phyloP scores from a whole-genome alignment of 768 basidiomycete genomes.

The Postia placenta region DNA sequence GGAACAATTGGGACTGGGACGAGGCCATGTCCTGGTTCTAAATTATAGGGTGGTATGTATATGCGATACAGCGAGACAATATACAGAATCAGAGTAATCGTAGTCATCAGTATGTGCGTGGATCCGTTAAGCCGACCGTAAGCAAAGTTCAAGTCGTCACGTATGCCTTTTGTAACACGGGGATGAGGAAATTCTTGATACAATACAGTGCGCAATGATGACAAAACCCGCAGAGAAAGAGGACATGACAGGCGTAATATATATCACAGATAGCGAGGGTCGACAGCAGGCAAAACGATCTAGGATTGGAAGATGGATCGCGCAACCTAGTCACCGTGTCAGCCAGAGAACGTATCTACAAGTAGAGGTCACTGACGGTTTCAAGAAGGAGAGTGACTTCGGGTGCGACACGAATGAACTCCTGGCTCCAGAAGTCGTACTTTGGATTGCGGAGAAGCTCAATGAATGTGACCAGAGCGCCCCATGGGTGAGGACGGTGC shows the following conservation, averaged over 20 bases:
- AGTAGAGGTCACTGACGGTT: conserved; percentile 42
- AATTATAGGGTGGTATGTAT: conserved; percentile 29
- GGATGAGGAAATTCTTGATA: conserved; percentile 58
- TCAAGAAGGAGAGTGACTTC: conserved; percentile 83
- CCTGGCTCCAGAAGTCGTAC: conserved; percentile 89
- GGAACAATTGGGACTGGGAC: conserved; percentile 30
- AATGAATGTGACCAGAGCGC: conserved; percentile 88
- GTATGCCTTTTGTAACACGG: conserved; percentile 47
- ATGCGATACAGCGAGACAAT: conserved; percentile 32
- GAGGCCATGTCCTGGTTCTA: conserved; percentile 29
- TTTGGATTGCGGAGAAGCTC: conserved; percentile 86
- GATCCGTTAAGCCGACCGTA: conserved; percentile 25
- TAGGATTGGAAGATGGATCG: conserved; percentile 74
- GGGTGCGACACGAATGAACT: conserved; percentile 78
- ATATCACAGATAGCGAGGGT: conserved; percentile 73
- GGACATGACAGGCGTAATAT: conserved; percentile 52
- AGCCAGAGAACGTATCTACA: background rate
- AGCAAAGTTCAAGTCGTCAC: conserved; percentile 39
- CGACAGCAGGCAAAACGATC: conserved; percentile 43
- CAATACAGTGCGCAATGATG: conserved; percentile 76
- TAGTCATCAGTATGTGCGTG: conserved; percentile 23
- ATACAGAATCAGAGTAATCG: conserved; percentile 28
- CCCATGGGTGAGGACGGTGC: conserved; percentile 95
- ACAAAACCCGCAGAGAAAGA: conserved; percentile 39
- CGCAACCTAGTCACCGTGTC: conserved; percentile 48